Evolutionary conservation across 2,329 filamentous ascomycete genomes (phyloP), one percentile per base, ranked within the genome.

Genomic region (Aspergillus udagawae): DNA sequence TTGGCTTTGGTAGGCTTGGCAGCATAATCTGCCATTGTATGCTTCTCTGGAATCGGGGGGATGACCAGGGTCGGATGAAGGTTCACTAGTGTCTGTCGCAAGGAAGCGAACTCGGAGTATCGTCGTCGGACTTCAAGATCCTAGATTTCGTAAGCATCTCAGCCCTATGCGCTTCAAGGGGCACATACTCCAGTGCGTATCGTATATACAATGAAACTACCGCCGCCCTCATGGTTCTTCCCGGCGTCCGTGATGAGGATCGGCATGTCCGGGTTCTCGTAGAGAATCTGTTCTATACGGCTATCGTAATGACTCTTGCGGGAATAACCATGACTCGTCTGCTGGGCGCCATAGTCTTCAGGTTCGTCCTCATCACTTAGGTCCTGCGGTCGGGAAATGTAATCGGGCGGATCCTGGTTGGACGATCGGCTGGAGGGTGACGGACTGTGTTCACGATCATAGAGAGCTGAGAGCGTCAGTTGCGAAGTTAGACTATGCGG

Each of bases 1-100:
- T 97, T 99, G 20, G 95, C 95, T 68, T 93, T 97, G 41, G 94
- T 99, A 1, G 95, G 94, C 67, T 96, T 97, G 28, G 95, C 92
- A 17, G 94, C 94, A 71, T 99, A 99, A 74, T 99, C 94, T 60
- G 93, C 93, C 89, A 99, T 96, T 49, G 92, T 94, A 75, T 99
- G 94, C 76, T 99, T 99, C 77, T 99, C 95, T 23, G 94, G 94
- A 68, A 99, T 99, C 3, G 94, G 94, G 7, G 94, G 95, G 53
- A 99, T 90, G 67, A 99, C 90, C 45, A 99, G 83, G 0, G 94
- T 99, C 7, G 95, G 94, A 71, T 99, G 95, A 60, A 99, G 83
- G 66, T 90, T 89, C 49, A 92, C 92, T 28, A 99, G 83, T 2
- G 93, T 93, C 67, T 92, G 88, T 68, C 94, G 86, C 56, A 99